A percentile compares a stretch with the other conserved stretches of the same genome.
Conservation (phyloP, 257 asterid genomes). For the Thymus quinquecostatus region DNA sequence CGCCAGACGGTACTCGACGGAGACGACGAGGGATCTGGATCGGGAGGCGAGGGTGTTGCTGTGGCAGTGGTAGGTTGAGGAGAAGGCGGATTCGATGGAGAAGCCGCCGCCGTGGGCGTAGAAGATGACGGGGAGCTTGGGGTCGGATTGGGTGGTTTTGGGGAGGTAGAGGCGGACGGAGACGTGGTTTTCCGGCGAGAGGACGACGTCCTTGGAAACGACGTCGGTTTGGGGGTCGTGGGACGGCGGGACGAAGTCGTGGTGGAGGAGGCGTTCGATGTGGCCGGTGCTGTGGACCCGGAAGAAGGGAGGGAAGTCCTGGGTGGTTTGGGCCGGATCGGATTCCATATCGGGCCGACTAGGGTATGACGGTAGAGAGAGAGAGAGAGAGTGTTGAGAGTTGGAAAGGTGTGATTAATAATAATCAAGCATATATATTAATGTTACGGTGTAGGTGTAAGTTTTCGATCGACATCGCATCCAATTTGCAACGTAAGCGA, state of each 20-base stretch:
- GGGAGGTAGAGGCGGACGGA: constrained; percentile 69
- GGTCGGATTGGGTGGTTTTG: constrained; percentile 22
- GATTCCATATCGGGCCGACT: constrained; percentile 17
- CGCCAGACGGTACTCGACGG: constrained; percentile 68
- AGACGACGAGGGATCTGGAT: constrained; percentile 56
- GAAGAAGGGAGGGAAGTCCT: constrained; percentile 52
- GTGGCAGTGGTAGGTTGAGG: constrained; percentile 51
- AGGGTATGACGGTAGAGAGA: not conserved
- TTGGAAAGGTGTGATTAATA: not conserved
- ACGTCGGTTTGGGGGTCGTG: constrained; percentile 51
- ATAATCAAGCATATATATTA: too few relatives aligned
- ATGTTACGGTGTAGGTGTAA: too few relatives aligned
- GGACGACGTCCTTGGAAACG: constrained; percentile 51
- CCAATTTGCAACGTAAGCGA: too few relatives aligned
- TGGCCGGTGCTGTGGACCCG: constrained; percentile 57
- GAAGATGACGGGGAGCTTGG: constrained; percentile 60
- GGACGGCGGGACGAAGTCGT: constrained; percentile 52
- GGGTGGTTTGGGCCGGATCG: constrained; percentile 31
- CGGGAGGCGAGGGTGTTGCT: constrained; percentile 45
- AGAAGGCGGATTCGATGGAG: constrained; percentile 59
- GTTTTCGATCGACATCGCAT: too few relatives aligned
- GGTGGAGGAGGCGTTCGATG: constrained; percentile 31
- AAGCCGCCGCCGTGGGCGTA: constrained; percentile 90
- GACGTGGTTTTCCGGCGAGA: constrained; percentile 50
- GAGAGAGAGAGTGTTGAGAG: not conserved